Conservation (phyloP, 1,284 basidiomycete species). For the Ceratobasidium sp. region DNA sequence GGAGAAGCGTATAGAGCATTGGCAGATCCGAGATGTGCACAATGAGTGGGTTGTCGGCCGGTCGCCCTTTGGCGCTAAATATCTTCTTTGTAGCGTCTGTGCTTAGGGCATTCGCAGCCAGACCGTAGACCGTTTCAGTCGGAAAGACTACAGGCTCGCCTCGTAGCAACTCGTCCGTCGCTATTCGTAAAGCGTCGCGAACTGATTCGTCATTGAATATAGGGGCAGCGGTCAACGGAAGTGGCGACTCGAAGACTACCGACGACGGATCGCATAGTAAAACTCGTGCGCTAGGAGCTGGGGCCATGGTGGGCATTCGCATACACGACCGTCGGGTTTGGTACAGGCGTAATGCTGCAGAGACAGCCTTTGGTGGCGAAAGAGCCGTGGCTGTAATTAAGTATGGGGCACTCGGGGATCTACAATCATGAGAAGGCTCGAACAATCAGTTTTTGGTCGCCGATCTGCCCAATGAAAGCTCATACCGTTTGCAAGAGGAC, state of each 20-base stretch:
- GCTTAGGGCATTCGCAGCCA: conserved; percentile 88
- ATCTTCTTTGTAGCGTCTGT: conserved; percentile 78
- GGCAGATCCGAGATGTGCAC: conserved; percentile 90
- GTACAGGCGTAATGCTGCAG: neutral
- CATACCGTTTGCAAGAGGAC: no score
- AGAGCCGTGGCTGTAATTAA: neutral
- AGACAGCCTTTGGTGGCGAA: no score
- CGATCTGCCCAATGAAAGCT: no score
- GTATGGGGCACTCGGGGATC: no score
- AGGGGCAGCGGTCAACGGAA: neutral
- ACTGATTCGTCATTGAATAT: conserved; percentile 10
- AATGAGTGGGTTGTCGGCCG: conserved; percentile 97
- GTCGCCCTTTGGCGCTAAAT: conserved; percentile 92
- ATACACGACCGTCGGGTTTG: neutral
- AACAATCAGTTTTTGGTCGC: no score
- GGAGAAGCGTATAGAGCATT: conserved; percentile 86
- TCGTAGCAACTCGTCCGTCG: conserved; percentile 29
- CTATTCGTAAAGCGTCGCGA: conserved; percentile 23
- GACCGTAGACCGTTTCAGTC: conserved; percentile 98
- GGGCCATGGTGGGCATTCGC: conserved; percentile 18
- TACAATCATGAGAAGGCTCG: no score
- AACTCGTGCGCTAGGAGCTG: conserved; percentile 3
- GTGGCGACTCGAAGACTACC: conserved; percentile 3
- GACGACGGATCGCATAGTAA: conserved; percentile 19
- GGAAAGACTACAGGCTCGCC: conserved; percentile 83